Conservation (phyloP, 2,329 filamentous ascomycete species). For the Sporothrix phasma region DNA sequence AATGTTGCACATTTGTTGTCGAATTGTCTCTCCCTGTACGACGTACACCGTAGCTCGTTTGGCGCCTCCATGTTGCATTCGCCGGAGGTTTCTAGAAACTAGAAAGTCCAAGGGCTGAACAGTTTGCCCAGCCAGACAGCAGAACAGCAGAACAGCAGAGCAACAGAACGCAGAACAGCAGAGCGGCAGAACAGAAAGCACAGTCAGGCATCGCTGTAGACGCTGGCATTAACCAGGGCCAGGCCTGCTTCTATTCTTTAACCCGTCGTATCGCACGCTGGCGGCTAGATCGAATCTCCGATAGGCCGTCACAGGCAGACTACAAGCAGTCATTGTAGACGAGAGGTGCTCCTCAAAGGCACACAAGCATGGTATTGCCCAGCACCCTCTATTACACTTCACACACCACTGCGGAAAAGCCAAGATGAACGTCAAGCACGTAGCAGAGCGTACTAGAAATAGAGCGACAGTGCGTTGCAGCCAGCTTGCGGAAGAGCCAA, state of each 20-base stretch:
- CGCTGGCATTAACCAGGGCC: not conserved
- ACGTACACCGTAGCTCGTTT: not conserved
- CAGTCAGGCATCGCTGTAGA: not conserved
- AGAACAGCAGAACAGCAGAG: too few species aligned
- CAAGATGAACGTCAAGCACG: not conserved
- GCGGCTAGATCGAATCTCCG: not conserved
- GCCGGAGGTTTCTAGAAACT: constrained; percentile 8
- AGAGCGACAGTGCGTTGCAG: not conserved
- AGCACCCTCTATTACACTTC: not conserved
- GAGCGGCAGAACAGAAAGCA: not conserved
- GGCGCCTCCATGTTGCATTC: not conserved
- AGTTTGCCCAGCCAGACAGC: too few species aligned
- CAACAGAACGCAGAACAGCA: too few species aligned
- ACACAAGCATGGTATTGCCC: not conserved
- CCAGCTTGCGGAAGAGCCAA: not conserved
- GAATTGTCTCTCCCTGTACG: not conserved
- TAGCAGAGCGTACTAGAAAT: not conserved
- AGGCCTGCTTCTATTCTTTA: not conserved
- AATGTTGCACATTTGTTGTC: not conserved
- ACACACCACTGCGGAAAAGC: too few species aligned
- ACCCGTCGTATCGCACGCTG: not conserved
- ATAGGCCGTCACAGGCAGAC: not conserved
- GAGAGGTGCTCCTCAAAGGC: not conserved
- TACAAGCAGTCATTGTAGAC: not conserved
- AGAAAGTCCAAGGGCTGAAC: not conserved